Conservation (phyloP, 345 rosid species). For the Populus ilicifolia region DNA sequence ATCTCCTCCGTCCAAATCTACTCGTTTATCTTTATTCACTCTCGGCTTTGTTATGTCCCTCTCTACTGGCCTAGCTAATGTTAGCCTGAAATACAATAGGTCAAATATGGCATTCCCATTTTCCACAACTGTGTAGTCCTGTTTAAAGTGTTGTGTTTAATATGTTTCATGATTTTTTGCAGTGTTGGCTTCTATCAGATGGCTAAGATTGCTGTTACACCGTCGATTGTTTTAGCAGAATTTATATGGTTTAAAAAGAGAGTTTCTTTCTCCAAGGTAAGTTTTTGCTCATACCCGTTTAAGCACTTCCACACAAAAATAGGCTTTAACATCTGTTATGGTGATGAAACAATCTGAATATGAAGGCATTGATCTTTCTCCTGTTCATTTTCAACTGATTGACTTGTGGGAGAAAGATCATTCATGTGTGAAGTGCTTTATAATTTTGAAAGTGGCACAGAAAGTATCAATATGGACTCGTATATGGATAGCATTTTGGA, state of each 20-base stretch:
- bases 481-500: not conserved
- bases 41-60: conserved; percentile 89
- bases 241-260: conserved; percentile 68
- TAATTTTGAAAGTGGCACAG: not conserved
- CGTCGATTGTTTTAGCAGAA: conserved; percentile 87
- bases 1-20: conserved; percentile 67
- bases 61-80: conserved; percentile 95
- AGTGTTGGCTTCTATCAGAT: conserved; percentile 98
- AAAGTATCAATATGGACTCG: not conserved
- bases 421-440: not conserved
- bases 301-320: not conserved
- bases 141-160: conserved; percentile 2
- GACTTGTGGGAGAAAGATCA: not conserved
- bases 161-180: not conserved
- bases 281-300: not conserved
- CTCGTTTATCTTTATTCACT: conserved; percentile 50
- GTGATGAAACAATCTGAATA: not conserved
- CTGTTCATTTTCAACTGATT: not conserved
- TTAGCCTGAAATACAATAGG: conserved; percentile 97
- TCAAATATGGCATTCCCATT: conserved; percentile 15
- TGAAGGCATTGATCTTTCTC: not conserved
- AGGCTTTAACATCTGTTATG: not conserved
- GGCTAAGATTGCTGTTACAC: conserved; percentile 93
- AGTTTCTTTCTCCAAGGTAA: conserved; percentile 76
- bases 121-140: not conserved